These are phyloP conservation scores for Jatropha curcas DNA, from an alignment of 345 rosid genomes.

Conservation along the genomic window DNA sequence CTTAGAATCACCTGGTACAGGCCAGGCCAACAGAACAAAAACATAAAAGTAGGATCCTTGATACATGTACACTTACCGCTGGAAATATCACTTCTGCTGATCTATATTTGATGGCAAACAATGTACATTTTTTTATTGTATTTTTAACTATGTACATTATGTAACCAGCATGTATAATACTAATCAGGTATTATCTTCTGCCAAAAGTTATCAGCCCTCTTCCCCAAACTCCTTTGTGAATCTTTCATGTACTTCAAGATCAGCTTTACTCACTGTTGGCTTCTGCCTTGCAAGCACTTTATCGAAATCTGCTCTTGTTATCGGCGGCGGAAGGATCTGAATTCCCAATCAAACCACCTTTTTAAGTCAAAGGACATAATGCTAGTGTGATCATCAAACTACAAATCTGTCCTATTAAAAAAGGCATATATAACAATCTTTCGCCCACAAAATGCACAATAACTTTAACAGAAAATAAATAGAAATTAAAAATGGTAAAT, in stretches of 20 bases:
- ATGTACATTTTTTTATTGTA: too few species aligned
- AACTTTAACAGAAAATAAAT: background rate
- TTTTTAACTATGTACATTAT: too few species aligned
- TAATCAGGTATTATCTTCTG: background rate
- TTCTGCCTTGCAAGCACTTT: constrained; percentile 88
- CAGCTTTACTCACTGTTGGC: constrained; percentile 86
- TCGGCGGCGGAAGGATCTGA: constrained; percentile 90
- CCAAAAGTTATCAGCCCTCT: constrained; percentile 55
- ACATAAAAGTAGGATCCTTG: too few species aligned
- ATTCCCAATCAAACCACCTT: background rate
- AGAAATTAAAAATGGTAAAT: background rate
- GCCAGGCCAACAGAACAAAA: too few species aligned
- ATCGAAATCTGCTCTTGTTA: constrained; percentile 72
- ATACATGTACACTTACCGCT: too few species aligned
- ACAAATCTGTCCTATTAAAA: too few species aligned
- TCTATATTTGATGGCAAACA: too few species aligned
- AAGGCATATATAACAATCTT: background rate
- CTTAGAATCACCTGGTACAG: too few species aligned
- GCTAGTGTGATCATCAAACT: too few species aligned
- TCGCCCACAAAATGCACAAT: background rate
- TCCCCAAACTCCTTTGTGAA: constrained; percentile 94
- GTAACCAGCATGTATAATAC: too few species aligned
- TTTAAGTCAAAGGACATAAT: too few species aligned
- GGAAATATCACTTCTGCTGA: too few species aligned
- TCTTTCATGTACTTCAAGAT: constrained; percentile 87